phyloP scores from a whole-genome alignment of 352 stramenopile species.

The Pythium phragmiticola region DNA sequence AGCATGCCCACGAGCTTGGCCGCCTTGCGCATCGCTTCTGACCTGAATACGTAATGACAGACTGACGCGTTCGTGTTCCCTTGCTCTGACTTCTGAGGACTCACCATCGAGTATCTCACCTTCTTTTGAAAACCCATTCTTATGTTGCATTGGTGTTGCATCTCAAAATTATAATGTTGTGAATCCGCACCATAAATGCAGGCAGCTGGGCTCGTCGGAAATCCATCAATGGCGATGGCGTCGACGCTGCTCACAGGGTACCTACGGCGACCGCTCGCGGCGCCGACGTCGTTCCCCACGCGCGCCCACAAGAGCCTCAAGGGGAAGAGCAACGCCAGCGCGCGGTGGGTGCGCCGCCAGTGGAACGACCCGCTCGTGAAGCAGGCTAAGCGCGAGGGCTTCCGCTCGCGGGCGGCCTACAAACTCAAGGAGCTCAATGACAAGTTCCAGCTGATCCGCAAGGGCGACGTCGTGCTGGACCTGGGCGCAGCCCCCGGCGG shows the following conservation, averaged over 20 bases:
- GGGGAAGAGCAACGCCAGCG: constrained; percentile 80
- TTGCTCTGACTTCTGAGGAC: constrained; percentile 1
- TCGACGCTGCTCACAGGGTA: constrained; percentile 8
- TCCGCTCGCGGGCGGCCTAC: constrained; percentile 77
- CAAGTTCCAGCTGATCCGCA: constrained; percentile 67
- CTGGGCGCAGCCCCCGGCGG: constrained; percentile 80
- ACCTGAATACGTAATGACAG: not conserved
- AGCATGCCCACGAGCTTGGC: constrained; percentile 69
- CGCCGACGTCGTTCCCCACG: constrained; percentile 12
- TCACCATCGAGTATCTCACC: constrained; percentile 6
- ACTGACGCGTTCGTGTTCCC: not conserved
- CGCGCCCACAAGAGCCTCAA: constrained; percentile 77
- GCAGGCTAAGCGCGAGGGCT: constrained; percentile 78
- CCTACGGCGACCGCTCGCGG: constrained; percentile 15
- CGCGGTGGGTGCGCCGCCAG: constrained; percentile 83
- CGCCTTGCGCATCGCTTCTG: constrained; percentile 9
- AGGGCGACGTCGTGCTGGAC: constrained; percentile 75
- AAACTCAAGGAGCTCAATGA: constrained; percentile 86
- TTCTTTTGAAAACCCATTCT: constrained; percentile 6
- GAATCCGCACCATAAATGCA: constrained; percentile 7
- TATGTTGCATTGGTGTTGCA: constrained; percentile 9
- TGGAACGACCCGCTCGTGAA: constrained; percentile 85
- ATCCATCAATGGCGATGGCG: constrained; percentile 2
- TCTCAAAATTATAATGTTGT: constrained; percentile 1
- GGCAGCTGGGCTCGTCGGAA: not conserved